Evolutionary conservation across 148 eudicot genomes (phyloP).

Genomic region (Silene latifolia): DNA sequence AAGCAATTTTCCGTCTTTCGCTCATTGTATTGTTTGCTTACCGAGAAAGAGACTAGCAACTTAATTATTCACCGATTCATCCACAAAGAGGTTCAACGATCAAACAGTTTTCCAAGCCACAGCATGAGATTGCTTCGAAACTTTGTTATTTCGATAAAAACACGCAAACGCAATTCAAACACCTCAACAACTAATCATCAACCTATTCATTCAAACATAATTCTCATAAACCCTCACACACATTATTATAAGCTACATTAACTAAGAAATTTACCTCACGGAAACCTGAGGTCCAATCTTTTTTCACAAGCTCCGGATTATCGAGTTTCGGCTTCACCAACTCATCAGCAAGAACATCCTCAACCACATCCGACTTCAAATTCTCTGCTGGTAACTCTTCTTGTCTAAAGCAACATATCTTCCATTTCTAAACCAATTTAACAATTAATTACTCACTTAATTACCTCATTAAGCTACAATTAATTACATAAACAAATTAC

Average conservation of each 20-base stretch:
- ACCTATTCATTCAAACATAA: neutral
- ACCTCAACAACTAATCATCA: neutral
- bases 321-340: constrained; percentile 41
- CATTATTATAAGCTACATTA: constrained; percentile 1
- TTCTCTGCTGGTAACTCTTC: constrained; percentile 49
- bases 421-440: constrained; percentile 44
- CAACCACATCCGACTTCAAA: constrained; percentile 44
- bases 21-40: neutral
- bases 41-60: neutral
- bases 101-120: too few species aligned
- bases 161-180: neutral
- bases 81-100: too few species aligned
- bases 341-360: constrained; percentile 44
- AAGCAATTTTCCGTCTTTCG: neutral
- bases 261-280: constrained; percentile 39
- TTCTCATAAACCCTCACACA: neutral
- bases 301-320: constrained; percentile 27
- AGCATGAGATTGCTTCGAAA: neutral
- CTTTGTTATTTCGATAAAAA: too few species aligned
- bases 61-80: neutral
- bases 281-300: constrained; percentile 41
- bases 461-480: neutral
- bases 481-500: neutral
- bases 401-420: constrained; percentile 59
- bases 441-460: neutral